These are phyloP conservation scores for Neonectria punicea DNA, from an alignment of 2,329 filamentous ascomycete genomes.

Conservation along the genomic window DNA sequence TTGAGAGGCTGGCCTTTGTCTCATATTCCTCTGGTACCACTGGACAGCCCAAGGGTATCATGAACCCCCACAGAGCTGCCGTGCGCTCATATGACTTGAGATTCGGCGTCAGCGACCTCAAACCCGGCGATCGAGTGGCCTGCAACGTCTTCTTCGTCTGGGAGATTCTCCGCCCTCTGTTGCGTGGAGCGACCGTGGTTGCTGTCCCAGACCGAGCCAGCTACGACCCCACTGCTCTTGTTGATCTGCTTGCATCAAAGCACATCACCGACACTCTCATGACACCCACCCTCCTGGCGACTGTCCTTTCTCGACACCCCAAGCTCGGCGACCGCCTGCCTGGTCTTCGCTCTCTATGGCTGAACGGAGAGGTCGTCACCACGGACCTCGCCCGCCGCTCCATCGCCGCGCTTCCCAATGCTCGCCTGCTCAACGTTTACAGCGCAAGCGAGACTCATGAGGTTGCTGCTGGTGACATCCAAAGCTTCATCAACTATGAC, in stretches of 20 bases:
- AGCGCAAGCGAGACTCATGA: slow-evolving; percentile 86
- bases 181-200: slow-evolving; percentile 80
- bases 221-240: slow-evolving; percentile 80
- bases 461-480: slow-evolving; percentile 80
- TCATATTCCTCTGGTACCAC: slow-evolving; percentile 84
- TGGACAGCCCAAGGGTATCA: slow-evolving; percentile 83
- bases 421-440: slow-evolving; percentile 81
- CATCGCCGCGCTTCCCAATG: slow-evolving; percentile 73
- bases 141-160: slow-evolving; percentile 91
- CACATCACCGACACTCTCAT: slow-evolving; percentile 83
- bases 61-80: slow-evolving; percentile 79
- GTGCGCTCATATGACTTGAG: slow-evolving; percentile 79
- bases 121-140: slow-evolving; percentile 80
- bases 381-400: slow-evolving; percentile 78
- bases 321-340: slow-evolving; percentile 72
- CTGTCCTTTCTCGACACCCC: slow-evolving; percentile 76
- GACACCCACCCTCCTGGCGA: slow-evolving; percentile 82
- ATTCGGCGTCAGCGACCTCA: slow-evolving; percentile 75
- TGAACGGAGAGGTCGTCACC: slow-evolving; percentile 86
- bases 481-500: slow-evolving; percentile 71
- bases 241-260: slow-evolving; percentile 73
- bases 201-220: slow-evolving; percentile 80
- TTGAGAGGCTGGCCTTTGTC: slow-evolving; percentile 82
- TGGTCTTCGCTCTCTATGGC: slow-evolving; percentile 76
- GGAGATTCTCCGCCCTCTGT: slow-evolving; percentile 81